phyloP scores from a whole-genome alignment of 768 basidiomycete genomes.

The Mycena belliarum region DNA sequence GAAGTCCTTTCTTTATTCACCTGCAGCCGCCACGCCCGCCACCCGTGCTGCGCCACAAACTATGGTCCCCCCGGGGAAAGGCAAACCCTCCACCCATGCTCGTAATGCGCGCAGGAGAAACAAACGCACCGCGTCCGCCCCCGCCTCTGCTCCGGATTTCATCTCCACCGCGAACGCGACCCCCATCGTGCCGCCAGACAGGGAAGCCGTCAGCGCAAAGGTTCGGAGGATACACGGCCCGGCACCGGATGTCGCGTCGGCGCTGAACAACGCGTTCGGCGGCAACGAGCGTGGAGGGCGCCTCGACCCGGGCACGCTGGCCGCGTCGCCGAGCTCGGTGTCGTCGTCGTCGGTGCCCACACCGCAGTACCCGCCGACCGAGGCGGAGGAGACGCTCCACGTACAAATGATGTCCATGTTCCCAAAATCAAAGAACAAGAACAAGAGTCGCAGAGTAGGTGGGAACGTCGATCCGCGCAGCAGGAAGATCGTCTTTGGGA shows the following conservation, averaged over 20 bases:
- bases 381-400: slow-evolving; percentile 19
- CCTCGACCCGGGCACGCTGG: slow-evolving; percentile 11
- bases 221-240: slow-evolving; percentile 5
- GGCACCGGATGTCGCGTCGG: slow-evolving; percentile 14
- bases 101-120: slow-evolving; percentile 16
- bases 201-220: background rate
- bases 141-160: slow-evolving; percentile 13
- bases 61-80: slow-evolving; percentile 18
- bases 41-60: background rate
- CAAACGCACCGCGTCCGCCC: background rate
- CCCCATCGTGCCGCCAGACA: background rate
- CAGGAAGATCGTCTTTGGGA: slow-evolving; percentile 20
- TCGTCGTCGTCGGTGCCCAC: slow-evolving; percentile 12
- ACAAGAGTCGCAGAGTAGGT: slow-evolving; percentile 15
- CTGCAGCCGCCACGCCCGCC: background rate
- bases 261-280: slow-evolving; percentile 15
- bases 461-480: slow-evolving; percentile 7
- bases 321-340: background rate
- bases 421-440: slow-evolving; percentile 23
- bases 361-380: slow-evolving; percentile 6
- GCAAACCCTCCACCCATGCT: slow-evolving; percentile 13
- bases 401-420: slow-evolving; percentile 23
- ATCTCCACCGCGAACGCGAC: slow-evolving; percentile 17
- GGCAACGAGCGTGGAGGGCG: slow-evolving; percentile 12
- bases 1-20: background rate